Evolutionary conservation across 2,329 filamentous ascomycete species (phyloP).

Genomic region (Pestalotiopsis sp.): DNA sequence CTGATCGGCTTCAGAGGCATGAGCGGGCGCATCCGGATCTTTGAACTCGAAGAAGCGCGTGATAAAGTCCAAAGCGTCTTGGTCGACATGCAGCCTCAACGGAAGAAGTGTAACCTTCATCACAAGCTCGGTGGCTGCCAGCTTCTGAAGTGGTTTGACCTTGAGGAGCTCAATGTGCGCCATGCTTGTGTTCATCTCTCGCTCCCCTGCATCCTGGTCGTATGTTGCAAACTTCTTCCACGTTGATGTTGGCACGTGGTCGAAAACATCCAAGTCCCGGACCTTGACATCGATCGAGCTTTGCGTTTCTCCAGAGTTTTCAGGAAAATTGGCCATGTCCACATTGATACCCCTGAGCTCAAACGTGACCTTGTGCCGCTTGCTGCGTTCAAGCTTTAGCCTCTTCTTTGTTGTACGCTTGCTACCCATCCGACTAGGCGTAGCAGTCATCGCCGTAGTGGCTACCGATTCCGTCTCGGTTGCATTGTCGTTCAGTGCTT

Average conservation of each 20-base stretch:
- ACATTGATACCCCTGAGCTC: conserved; percentile 84
- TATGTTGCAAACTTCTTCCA: conserved; percentile 99
- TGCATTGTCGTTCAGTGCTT: conserved; percentile 79
- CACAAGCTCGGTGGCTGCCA: conserved; percentile 89
- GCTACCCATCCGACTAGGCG: conserved; percentile 50
- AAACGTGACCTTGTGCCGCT: conserved; percentile 92
- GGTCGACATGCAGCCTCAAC: conserved; percentile 89
- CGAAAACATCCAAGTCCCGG: conserved; percentile 84
- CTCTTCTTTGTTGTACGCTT: conserved; percentile 52
- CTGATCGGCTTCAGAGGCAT: conserved; percentile 67
- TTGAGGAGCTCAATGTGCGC: conserved; percentile 86
- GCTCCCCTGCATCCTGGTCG: conserved; percentile 81
- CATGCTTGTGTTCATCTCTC: conserved; percentile 87
- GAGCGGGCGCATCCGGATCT: conserved; percentile 65
- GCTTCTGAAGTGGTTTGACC: conserved; percentile 80
- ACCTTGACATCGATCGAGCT: conserved; percentile 86
- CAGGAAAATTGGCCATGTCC: conserved; percentile 81
- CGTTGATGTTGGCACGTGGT: conserved; percentile 91
- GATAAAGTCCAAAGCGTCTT: conserved; percentile 96
- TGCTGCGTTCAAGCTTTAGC: conserved; percentile 81
- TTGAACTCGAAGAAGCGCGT: conserved; percentile 98
- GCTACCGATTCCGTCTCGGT: conserved; percentile 91
- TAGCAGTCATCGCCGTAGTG: conserved; percentile 69
- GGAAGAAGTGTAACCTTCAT: conserved; percentile 80
- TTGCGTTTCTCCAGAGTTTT: conserved; percentile 77